Conservation (phyloP, 345 rosid species). For the Gossypium ekmanianum region DNA sequence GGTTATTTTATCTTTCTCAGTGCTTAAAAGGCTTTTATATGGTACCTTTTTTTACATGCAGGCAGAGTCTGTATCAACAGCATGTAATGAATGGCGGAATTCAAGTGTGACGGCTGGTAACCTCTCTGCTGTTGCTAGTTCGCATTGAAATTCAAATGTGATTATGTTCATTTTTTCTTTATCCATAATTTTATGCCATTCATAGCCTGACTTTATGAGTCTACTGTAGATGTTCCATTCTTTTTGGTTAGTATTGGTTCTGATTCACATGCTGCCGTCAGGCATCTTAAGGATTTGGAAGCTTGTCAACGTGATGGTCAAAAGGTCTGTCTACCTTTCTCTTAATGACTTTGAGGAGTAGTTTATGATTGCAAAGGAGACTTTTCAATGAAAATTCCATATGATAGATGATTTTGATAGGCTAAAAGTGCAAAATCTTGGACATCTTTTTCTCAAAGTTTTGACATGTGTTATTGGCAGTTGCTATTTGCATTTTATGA, state of each 20-base stretch:
- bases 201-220: constrained; percentile 4
- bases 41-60: constrained; percentile 22
- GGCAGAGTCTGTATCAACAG: constrained; percentile 71
- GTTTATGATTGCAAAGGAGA: constrained; percentile 9
- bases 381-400: background rate
- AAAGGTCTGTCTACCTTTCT: constrained; percentile 50
- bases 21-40: background rate
- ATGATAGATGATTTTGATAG: background rate
- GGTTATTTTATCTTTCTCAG: background rate
- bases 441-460: constrained; percentile 16
- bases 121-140: constrained; percentile 11
- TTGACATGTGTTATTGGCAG: constrained; percentile 34
- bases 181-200: background rate
- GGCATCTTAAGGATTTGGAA: constrained; percentile 45
- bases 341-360: constrained; percentile 5
- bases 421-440: background rate
- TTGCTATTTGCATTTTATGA: constrained; percentile 84
- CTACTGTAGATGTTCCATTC: constrained; percentile 72
- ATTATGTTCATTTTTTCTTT: background rate
- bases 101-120: constrained; percentile 65
- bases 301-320: constrained; percentile 55
- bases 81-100: constrained; percentile 83
- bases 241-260: constrained; percentile 59
- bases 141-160: constrained; percentile 2
- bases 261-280: constrained; percentile 51